Evolutionary conservation across 495 filamentous ascomycete species (phyloP).

Genomic region (Hypoxylon fuscum): DNA sequence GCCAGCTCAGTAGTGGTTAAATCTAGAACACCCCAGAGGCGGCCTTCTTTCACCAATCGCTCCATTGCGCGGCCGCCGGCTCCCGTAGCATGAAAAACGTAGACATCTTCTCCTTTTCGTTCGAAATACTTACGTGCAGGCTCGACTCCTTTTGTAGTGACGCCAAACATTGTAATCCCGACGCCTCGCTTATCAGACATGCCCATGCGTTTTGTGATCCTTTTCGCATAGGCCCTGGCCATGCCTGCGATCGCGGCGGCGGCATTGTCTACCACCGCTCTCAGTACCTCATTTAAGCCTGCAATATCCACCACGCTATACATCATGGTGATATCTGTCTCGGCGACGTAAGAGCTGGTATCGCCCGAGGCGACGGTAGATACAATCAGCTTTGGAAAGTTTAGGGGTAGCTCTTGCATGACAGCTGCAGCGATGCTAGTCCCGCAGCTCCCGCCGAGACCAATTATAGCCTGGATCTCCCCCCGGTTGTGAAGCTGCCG

Average conservation of each 20-base stretch:
- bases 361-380: constrained; percentile 73
- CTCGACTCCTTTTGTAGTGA: constrained; percentile 71
- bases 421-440: constrained; percentile 64
- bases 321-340: constrained; percentile 75
- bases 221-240: constrained; percentile 55
- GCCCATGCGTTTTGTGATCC: not conserved
- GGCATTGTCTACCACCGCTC: constrained; percentile 66
- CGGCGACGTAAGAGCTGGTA: constrained; percentile 64
- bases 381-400: constrained; percentile 75
- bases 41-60: constrained; percentile 60
- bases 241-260: constrained; percentile 67
- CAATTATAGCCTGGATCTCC: constrained; percentile 63
- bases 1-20: constrained; percentile 74
- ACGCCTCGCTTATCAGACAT: constrained; percentile 52
- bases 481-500: constrained; percentile 41
- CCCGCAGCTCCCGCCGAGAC: constrained; percentile 66
- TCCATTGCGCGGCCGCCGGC: constrained; percentile 74
- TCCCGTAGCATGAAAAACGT: constrained; percentile 75
- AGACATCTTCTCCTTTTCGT: constrained; percentile 58
- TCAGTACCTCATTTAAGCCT: constrained; percentile 66
- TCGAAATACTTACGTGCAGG: constrained; percentile 57
- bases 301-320: constrained; percentile 76
- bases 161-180: constrained; percentile 78
- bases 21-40: constrained; percentile 70
- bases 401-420: constrained; percentile 68